Evolutionary conservation across 2,329 filamentous ascomycete genomes (phyloP).

Genomic region (Fusarium sp.): DNA sequence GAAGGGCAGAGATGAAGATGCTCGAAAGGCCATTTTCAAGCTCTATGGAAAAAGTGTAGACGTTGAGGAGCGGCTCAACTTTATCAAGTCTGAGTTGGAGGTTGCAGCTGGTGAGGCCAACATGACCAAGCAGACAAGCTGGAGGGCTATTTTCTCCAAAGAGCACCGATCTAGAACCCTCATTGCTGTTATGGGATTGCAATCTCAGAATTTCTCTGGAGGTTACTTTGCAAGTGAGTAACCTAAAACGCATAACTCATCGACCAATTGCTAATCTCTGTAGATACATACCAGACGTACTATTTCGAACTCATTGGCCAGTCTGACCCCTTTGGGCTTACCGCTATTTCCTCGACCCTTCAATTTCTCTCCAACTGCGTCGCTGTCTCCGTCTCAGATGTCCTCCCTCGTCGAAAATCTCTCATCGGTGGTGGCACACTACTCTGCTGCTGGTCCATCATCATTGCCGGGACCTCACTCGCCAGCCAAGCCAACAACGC

Average conservation of each 20-base stretch:
- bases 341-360: conserved; percentile 43
- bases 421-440: conserved; percentile 41
- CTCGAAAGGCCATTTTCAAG: conserved; percentile 40
- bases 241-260: neutral
- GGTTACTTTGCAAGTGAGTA: conserved; percentile 45
- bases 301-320: conserved; percentile 47
- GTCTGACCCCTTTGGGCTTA: conserved; percentile 42
- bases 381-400: conserved; percentile 38
- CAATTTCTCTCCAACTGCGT: conserved; percentile 43
- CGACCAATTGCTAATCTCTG: neutral
- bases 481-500: conserved; percentile 32
- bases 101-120: conserved; percentile 35
- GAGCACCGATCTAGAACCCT: conserved; percentile 41
- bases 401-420: conserved; percentile 41
- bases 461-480: conserved; percentile 41
- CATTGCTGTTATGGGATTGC: conserved; percentile 40
- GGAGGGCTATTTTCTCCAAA: conserved; percentile 45
- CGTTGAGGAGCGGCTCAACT: conserved; percentile 36
- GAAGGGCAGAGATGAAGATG: conserved; percentile 42
- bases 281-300: conserved; percentile 45
- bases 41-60: conserved; percentile 36
- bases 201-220: conserved; percentile 44
- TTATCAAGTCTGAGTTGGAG: conserved; percentile 43
- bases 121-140: conserved; percentile 42
- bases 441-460: conserved; percentile 41